Base-by-base conservation (phyloP, 495 filamentous ascomycete species). In the Glonium stellatum region DNA sequence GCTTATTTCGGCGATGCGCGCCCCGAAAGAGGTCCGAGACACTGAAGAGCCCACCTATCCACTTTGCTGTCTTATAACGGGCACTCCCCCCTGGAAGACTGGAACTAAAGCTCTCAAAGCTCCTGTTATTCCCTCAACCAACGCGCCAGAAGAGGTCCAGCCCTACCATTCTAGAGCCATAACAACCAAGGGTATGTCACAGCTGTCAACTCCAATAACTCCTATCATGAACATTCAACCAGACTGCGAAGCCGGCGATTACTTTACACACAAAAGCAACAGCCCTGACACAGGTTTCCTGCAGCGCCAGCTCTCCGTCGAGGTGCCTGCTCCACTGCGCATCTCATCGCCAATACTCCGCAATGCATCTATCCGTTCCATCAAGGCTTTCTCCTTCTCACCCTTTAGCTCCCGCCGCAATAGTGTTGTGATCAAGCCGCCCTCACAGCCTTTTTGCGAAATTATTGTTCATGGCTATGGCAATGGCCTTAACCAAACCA, bases 171-270 rank as follows among this genome's bases (percentile, higher is more conserved):
- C 60, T 34, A 53, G 49, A 52, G 15, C 18, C 34, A 18, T 42
- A n/a, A 50, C 21, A 35, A 4, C 12, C 8, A 21, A 10, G 12
- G 34, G 36, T 0, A 18, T 31, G n/a, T 23, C 34, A 25, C 2
- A 55, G 2, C 39, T 50, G 6, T 23, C 57, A 27, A 27, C 18
- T 9, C 23, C 31, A 37, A 12, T 49, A 18, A 46, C 58, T 36
- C 59, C 57, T 34, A 44, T 15, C 18, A 47, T 55, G 23, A 66
- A 61, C 12, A 73, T 73, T 18, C 68, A 71, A 41, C 73, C 72
- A 11, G 72, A 74, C 51, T 75, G 73, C 62, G 68, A 73, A 47
- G 71, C 60, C n/a, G 61, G 69, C 15, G 71, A 68, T 15, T 72
- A 69, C 59, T 74, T 72, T 52, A 59, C 64, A n/a, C 57, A 65